Evolutionary conservation across 805 yeast species (phyloP), one percentile per base, ranked within the genome.

Genomic region (Yamadazyma takamatsuzukensis): DNA sequence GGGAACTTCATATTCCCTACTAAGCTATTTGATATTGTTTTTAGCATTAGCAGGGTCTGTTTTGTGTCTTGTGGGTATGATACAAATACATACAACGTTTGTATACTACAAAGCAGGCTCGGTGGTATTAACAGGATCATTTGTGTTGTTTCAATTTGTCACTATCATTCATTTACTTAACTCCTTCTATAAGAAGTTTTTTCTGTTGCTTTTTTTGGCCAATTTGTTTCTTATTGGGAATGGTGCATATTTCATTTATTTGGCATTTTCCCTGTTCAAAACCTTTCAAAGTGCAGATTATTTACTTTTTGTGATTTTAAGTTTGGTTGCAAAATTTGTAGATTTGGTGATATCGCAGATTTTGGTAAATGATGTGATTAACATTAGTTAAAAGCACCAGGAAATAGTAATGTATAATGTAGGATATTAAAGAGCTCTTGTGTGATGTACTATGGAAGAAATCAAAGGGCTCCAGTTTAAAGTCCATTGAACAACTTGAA

Each of bases 81-180:
- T 37, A 6, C 32, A 38, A 29, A 24, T 34, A 6, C 10, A 18
- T 13, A 15, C 27, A 12, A 30, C 38, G 3, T 38, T 19, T 18
- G 15, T 31, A 11, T 38, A 38, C 29, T 38, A 38, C 17, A 27
- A 38, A 23, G 41, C 33, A n/a, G 41, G 41, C 4, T 21, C 36
- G 9, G 33, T 25, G 25, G 19, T 38, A 6, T 23, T 34, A 17
- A 22, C 33, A 12, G 34, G 16, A 6, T 23, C 36, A 8, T 13
- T 23, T 13, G 30, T 34, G 3, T 3, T 37, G 4, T 15, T 27
- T 15, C 28, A 21, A 12, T 9, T 30, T 10, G 23, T 32, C 15
- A 18, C 22, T 9, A 4, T 27, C 4, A 16, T 36, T 30, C 18
- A 24, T 12, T n/a, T 29, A 4, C 9, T 24, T 6, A 31, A 23